Evolutionary conservation across 2,329 filamentous ascomycete genomes (phyloP).

Genomic region (Penicillium sp.): DNA sequence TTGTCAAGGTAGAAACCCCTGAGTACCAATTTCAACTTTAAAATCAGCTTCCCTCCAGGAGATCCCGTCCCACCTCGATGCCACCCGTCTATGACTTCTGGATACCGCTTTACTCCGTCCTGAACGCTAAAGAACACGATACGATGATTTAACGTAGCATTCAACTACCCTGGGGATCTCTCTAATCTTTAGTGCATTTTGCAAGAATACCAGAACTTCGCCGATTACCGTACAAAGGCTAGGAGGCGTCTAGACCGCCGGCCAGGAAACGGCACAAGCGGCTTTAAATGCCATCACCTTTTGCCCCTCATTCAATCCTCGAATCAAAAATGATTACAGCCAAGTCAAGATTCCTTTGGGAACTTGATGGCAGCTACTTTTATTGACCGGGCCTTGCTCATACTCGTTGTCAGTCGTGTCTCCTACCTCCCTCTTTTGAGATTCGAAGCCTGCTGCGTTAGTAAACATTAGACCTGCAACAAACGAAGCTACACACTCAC

Average conservation of each 20-base stretch:
- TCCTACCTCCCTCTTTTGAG: not conserved
- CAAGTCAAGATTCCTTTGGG: not conserved
- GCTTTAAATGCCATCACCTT: not conserved
- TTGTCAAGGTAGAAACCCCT: too few relatives aligned
- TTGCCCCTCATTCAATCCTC: not conserved
- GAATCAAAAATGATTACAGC: not conserved
- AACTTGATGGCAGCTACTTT: not conserved
- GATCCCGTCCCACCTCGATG: too few relatives aligned
- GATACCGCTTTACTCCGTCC: too few relatives aligned
- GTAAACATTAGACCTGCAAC: not conserved
- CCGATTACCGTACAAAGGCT: too few relatives aligned
- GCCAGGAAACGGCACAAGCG: not conserved
- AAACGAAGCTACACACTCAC: not conserved
- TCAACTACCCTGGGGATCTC: too few relatives aligned
- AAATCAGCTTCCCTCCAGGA: too few relatives aligned
- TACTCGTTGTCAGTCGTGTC: not conserved
- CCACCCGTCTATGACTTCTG: too few relatives aligned
- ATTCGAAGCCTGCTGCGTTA: not conserved
- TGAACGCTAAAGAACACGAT: too few relatives aligned
- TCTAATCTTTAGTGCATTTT: too few relatives aligned
- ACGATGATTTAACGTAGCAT: too few relatives aligned
- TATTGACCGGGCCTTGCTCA: not conserved
- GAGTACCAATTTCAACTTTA: too few relatives aligned
- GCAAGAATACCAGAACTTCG: too few relatives aligned
- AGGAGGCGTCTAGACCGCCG: not conserved